A percentile compares a stretch with the other conserved stretches of the same genome.
Evolutionary conservation across 2,329 filamentous ascomycete genomes (phyloP).

Genomic region (Amesomyces nigricolor): DNA sequence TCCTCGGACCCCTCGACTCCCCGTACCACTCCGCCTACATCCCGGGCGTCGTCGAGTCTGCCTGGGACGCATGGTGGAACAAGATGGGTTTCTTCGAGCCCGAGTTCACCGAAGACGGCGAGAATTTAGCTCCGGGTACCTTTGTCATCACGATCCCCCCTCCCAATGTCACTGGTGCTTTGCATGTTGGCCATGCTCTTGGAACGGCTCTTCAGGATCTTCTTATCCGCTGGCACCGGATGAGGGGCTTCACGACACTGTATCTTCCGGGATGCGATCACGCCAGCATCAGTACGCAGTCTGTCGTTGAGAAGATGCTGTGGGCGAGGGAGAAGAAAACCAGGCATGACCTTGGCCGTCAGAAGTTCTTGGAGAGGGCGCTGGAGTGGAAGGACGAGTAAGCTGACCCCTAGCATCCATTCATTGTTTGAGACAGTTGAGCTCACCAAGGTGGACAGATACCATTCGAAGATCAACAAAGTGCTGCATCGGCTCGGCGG

Average conservation of each 20-base stretch:
- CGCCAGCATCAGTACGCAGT: constrained; percentile 93
- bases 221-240: constrained; percentile 86
- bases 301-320: constrained; percentile 94
- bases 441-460: constrained; percentile 34
- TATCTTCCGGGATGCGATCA: constrained; percentile 91
- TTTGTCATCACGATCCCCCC: constrained; percentile 94
- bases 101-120: not conserved
- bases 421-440: no score
- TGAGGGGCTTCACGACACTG: constrained; percentile 86
- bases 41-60: constrained; percentile 82
- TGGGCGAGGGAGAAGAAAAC: constrained; percentile 84
- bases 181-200: constrained; percentile 89
- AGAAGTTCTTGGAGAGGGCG: constrained; percentile 71
- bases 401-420: no score
- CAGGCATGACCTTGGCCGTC: constrained; percentile 80
- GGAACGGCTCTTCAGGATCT: constrained; percentile 83
- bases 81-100: constrained; percentile 64
- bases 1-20: constrained; percentile 52
- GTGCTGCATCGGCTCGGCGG: constrained; percentile 78
- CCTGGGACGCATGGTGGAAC: constrained; percentile 97
- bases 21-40: constrained; percentile 86
- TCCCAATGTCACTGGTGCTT: constrained; percentile 88
- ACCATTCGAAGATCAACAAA: constrained; percentile 84
- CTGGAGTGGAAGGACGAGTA: constrained; percentile 89
- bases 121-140: constrained; percentile 47